phyloP scores from a whole-genome alignment of 306 rosid genomes.

The Cercis canadensis region DNA sequence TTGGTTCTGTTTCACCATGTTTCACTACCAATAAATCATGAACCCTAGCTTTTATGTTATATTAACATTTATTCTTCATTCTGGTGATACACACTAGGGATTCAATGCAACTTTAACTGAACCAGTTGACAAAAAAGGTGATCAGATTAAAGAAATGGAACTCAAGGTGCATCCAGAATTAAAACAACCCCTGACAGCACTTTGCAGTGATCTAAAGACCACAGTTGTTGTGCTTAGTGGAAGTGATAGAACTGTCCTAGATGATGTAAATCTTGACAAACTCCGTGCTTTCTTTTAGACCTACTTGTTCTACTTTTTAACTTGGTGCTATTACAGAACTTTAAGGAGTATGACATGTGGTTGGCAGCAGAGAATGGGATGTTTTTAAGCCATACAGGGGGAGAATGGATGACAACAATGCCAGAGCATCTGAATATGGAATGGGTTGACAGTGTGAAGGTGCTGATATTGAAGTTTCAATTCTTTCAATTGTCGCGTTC shows the following conservation, averaged over 20 bases:
- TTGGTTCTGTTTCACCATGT: too few species aligned
- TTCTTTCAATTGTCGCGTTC: slow-evolving; percentile 28
- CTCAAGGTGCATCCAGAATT: slow-evolving; percentile 82
- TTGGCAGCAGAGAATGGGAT: slow-evolving; percentile 99
- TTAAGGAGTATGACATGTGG: slow-evolving; percentile 82
- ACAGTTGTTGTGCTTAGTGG: slow-evolving; percentile 94
- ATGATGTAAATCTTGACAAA: slow-evolving; percentile 58
- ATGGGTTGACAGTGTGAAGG: slow-evolving; percentile 93
- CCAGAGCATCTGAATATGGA: slow-evolving; percentile 96
- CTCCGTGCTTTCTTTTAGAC: slow-evolving; percentile 30
- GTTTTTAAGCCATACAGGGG: slow-evolving; percentile 76
- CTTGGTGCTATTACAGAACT: slow-evolving; percentile 64
- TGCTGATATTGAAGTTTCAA: slow-evolving; percentile 37
- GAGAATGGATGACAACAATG: slow-evolving; percentile 99
- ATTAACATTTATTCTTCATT: slow-evolving; percentile 26
- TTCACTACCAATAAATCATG: slow-evolving; percentile 24
- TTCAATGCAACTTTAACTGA: slow-evolving; percentile 92
- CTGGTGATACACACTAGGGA: slow-evolving; percentile 63
- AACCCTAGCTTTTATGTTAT: slow-evolving; percentile 11
- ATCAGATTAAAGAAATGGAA: slow-evolving; percentile 88
- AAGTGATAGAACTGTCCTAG: slow-evolving; percentile 70
- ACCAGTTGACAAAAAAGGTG: slow-evolving; percentile 87
- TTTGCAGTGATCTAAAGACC: slow-evolving; percentile 77
- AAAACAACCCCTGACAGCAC: slow-evolving; percentile 63
- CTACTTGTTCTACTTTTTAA: slow-evolving; percentile 34